These are phyloP conservation scores for Kodamaea derodonti DNA, from an alignment of 1,139 yeast species.

Conservation along the genomic window DNA sequence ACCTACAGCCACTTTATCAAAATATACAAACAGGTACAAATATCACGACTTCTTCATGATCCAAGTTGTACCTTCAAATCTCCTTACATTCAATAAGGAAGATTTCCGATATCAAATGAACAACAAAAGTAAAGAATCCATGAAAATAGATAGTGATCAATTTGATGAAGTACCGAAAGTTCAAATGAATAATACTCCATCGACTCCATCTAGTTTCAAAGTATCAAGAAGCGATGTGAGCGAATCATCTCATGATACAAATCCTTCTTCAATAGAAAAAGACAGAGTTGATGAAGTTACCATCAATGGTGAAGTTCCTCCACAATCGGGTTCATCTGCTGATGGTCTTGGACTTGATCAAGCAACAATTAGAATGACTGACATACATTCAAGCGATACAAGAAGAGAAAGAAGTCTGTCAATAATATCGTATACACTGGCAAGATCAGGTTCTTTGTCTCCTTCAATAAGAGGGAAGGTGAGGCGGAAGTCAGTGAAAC, in stretches of 20 bases:
- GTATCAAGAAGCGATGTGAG: constrained; percentile 22
- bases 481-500: too few species aligned
- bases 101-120: not conserved
- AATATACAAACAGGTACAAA: too few species aligned
- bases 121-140: not conserved
- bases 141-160: not conserved
- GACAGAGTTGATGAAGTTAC: not conserved
- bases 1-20: too few species aligned
- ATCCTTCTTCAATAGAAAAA: constrained; percentile 24
- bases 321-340: too few species aligned
- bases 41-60: too few species aligned
- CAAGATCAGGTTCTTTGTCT: too few species aligned
- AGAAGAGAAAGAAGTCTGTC: too few species aligned
- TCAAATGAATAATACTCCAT: constrained; percentile 14
- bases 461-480: too few species aligned
- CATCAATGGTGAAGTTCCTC: too few species aligned
- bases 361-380: not conserved
- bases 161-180: not conserved
- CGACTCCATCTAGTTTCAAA: constrained; percentile 34
- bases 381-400: too few species aligned
- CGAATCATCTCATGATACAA: constrained; percentile 30
- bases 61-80: not conserved
- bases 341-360: constrained; percentile 2
- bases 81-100: not conserved
- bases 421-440: too few species aligned